Percentiles rank a stretch among this genome's conserved stretches.
These are phyloP conservation scores for Petunia hybrid DNA, from an alignment of 305 asterid species.

Conservation along the genomic window DNA sequence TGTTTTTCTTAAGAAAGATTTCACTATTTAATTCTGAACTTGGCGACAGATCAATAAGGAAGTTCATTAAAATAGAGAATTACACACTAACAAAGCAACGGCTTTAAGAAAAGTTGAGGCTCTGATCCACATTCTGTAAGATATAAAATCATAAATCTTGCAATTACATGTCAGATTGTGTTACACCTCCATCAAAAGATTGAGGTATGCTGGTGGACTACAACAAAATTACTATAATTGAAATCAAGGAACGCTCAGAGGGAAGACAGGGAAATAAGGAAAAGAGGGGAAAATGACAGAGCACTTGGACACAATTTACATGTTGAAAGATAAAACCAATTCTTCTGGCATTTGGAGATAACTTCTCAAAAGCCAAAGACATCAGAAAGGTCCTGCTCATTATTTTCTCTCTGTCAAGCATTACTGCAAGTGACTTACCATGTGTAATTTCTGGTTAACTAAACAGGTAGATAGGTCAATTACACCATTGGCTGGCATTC, in stretches of 20 bases:
- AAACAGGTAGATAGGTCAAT: constrained; percentile 91
- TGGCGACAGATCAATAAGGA: not conserved
- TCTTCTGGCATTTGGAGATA: not conserved
- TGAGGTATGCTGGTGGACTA: not conserved
- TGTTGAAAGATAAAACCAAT: constrained; percentile 11
- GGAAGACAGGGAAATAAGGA: constrained; percentile 4
- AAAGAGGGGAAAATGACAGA: constrained; percentile 10
- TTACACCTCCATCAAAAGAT: not conserved
- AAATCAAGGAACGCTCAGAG: not conserved
- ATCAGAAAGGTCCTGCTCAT: not conserved
- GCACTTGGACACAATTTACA: constrained; percentile 1
- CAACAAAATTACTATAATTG: not conserved
- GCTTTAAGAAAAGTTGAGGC: constrained; percentile 11
- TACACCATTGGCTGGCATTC: constrained; percentile 74
- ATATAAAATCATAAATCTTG: constrained; percentile 16
- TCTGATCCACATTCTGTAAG: constrained; percentile 7
- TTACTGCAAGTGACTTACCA: constrained; percentile 60
- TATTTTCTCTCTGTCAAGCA: not conserved
- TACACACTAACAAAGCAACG: not conserved
- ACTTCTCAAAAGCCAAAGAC: constrained; percentile 10
- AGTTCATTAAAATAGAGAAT: constrained; percentile 23
- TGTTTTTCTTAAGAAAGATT: not conserved
- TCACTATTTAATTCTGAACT: constrained; percentile 13
- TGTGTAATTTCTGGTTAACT: constrained; percentile 91
- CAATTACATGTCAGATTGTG: not conserved